A percentile compares a stretch with the other conserved stretches of the same genome.
Evolutionary conservation across 306 rosid species (phyloP).

Genomic region (Fragaria vesca): DNA sequence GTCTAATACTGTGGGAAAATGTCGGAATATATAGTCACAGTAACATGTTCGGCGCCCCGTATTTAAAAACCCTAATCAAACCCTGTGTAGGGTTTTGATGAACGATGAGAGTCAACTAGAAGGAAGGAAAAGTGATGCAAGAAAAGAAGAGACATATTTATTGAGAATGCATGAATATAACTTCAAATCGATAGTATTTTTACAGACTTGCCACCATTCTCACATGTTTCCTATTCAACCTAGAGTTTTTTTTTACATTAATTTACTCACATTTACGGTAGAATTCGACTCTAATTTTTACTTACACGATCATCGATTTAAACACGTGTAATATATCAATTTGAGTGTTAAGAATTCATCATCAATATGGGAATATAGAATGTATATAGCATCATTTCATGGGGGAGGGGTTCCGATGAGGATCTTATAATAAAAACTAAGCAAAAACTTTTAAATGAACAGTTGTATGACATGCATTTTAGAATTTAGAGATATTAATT

Average conservation of each 20-base stretch:
- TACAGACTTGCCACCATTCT: too few relatives aligned
- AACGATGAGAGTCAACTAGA: background rate
- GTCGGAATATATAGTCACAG: constrained; percentile 50
- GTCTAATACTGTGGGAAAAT: constrained; percentile 30
- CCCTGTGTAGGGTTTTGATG: background rate
- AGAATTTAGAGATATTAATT: too few relatives aligned
- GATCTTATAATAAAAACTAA: too few relatives aligned
- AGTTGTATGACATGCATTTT: too few relatives aligned
- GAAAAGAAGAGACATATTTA: background rate
- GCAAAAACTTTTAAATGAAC: too few relatives aligned
- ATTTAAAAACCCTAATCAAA: background rate
- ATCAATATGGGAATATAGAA: background rate
- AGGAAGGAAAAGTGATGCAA: background rate
- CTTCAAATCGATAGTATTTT: too few relatives aligned
- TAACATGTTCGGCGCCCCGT: constrained; percentile 16
- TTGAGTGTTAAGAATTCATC: background rate
- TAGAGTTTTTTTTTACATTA: too few relatives aligned
- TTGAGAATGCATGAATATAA: too few relatives aligned
- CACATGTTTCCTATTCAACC: too few relatives aligned
- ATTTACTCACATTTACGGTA: background rate
- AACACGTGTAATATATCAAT: background rate
- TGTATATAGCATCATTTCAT: background rate
- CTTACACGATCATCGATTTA: background rate
- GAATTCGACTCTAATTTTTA: background rate
- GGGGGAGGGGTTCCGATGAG: too few relatives aligned